A percentile compares a stretch with the other conserved stretches of the same genome.
Conservation (phyloP, 106 monocot species). For the Platanthera guangdongensis region DNA sequence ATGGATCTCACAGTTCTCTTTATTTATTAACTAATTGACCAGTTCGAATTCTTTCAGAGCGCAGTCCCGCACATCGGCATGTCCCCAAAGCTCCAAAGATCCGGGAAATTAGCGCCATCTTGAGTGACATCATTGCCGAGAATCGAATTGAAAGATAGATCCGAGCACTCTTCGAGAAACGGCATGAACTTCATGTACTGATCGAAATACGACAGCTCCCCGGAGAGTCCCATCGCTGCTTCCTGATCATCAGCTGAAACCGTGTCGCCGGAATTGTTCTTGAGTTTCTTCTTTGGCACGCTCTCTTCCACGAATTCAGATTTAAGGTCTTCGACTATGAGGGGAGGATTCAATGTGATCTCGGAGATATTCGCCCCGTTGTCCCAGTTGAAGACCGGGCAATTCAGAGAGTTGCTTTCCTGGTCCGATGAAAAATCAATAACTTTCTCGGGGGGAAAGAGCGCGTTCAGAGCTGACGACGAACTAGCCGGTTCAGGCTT, state of each 20-base stretch:
- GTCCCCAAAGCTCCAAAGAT: slow-evolving; percentile 76
- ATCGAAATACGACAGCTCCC: slow-evolving; percentile 40
- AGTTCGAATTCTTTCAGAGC: slow-evolving; percentile 12
- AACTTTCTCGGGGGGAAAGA: slow-evolving; percentile 8
- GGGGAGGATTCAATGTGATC: slow-evolving; percentile 28
- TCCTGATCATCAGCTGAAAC: slow-evolving; percentile 18
- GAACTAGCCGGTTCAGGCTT: neutral
- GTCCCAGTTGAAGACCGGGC: slow-evolving; percentile 21
- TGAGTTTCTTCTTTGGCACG: slow-evolving; percentile 35
- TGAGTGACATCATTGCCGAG: slow-evolving; percentile 25
- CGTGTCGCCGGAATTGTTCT: slow-evolving; percentile 31
- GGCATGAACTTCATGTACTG: slow-evolving; percentile 37
- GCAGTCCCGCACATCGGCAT: slow-evolving; percentile 24
- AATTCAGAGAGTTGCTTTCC: slow-evolving; percentile 35
- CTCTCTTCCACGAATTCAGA: slow-evolving; percentile 15
- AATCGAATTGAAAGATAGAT: slow-evolving; percentile 34
- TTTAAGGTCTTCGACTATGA: slow-evolving; percentile 16
- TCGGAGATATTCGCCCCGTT: slow-evolving; percentile 27
- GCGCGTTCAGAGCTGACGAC: neutral
- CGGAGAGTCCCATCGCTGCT: slow-evolving; percentile 18
- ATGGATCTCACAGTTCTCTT: slow-evolving; percentile 1
- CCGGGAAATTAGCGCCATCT: slow-evolving; percentile 21
- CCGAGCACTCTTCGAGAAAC: slow-evolving; percentile 34
- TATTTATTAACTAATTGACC: slow-evolving; percentile 6
- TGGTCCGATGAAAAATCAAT: slow-evolving; percentile 31